Evolutionary conservation across 2,329 filamentous ascomycete species (phyloP), one percentile per base, ranked within the genome.

Genomic region (Xylaria sp.): DNA sequence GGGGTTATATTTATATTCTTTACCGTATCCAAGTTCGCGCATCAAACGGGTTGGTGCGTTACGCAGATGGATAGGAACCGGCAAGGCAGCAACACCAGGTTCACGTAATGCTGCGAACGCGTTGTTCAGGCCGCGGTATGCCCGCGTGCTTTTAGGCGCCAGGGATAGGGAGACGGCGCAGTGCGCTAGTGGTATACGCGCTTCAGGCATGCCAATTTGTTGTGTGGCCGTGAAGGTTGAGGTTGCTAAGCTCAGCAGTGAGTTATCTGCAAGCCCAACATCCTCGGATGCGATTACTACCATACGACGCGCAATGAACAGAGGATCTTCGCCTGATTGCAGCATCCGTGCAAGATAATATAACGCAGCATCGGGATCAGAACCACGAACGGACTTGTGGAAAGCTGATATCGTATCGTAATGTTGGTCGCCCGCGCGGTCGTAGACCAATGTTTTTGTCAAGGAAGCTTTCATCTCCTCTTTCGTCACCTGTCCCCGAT

Each of bases 321-420:
- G 84, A 0, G 95, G 93, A 74, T 98, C 96, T 79, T 98, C 95
- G 66, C 95, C 95, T 0, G 92, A 96, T 75, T 97, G 92, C 5
- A 99, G 87, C 96, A 99, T 99, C 39, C 96, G 90, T 0, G 92
- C 93, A 1, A 99, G 88, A 78, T 98, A 99, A 82, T 98, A 99
- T 1, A 99, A 85, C 0, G 95, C 87, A 0, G 95, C 96, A 78
- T 98, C 92, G 0, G 95, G 80, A 75, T 97, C 90, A 62, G 89
- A 91, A 45, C 96, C 96, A 51, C 96, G 91, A 10, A 98, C 90
- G 2, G 94, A 94, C 76, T 99, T 99, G 85, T 98, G 96, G 74
- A 98, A 96, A 33, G 96, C 96, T 0, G 93, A 97, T 75, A 99
- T 98, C 60, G 92, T 96, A 77, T 99, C 95, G 82, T 98, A 99